Base-by-base conservation (phyloP, 139 green algal genomes). In the Chlorella sp. region DNA sequence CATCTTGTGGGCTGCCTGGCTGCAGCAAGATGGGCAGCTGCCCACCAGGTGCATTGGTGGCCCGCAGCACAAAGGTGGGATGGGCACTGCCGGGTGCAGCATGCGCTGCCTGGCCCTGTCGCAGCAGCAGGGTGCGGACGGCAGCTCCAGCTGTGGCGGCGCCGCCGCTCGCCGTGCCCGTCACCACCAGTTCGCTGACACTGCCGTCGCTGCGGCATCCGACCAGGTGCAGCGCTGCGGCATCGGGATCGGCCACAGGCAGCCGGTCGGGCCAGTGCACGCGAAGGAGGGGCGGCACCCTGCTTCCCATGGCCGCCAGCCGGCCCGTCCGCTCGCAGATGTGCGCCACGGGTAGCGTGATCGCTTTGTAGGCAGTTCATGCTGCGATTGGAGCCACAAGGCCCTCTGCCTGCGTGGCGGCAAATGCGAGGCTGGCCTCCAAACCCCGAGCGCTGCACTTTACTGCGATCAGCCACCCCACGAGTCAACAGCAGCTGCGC, bases 11-110 rank as follows among this genome's bases (percentile, higher is more conserved):
- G 51, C 11, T 2, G 51, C 11, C 51, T 9, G 51, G 32, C 17
- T 39, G 57, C 57, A 82, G 38, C 16, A 62, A 32, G 21, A 82
- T 57, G 36, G 76, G 76, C 36, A 82, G 38, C 26, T 34, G 26
- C 25, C 75, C 56, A 17, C 75, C 75, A 3, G 55, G 55, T 26
- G n/a, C 75, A 26, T 25, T 17, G 12, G 71, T 60, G 12, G 26
- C 41, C 41, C 30, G 41, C 71, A 78, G 16, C 11, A 63, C 4
- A 44, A 34, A 78, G 68, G 17, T 25, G 36, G 68, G 68, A 0
- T 60, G 69, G 34, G 7, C 28, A 4, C 1, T 62, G 60, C 28
- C 20, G 20, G 32, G 32, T 12, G 11, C 36, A n/a, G 63, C 38
- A 21, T 15, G 26, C 23, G 32, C 26, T 0, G 23, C 36, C 15